phyloP scores from a whole-genome alignment of 2,329 filamentous ascomycete species.

The Scytalidium lignicola region DNA sequence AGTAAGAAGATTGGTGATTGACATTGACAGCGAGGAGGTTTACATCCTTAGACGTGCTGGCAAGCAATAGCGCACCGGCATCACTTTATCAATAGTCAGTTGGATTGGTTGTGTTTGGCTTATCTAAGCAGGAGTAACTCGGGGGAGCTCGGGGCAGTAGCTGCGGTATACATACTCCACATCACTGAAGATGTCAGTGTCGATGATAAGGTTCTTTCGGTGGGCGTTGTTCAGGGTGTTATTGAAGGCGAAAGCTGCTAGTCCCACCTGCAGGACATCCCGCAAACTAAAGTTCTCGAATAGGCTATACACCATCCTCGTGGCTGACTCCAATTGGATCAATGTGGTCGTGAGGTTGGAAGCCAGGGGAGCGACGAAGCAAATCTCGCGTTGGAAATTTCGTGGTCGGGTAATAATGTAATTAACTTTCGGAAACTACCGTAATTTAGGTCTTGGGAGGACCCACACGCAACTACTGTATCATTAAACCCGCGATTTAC shows the following conservation, averaged over 20 bases:
- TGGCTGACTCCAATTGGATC: not conserved
- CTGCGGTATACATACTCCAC: conserved; percentile 36
- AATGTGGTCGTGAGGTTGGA: no score
- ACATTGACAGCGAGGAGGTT: conserved; percentile 37
- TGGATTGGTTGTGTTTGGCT: no score
- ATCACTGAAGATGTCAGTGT: conserved; percentile 43
- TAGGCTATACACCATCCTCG: not conserved
- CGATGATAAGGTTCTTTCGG: conserved; percentile 37
- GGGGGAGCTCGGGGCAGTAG: no score
- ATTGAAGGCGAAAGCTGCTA: not conserved
- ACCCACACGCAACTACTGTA: no score
- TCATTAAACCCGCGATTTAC: no score
- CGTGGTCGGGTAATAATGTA: no score
- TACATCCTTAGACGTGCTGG: conserved; percentile 30
- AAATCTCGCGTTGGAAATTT: no score
- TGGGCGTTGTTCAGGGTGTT: not conserved
- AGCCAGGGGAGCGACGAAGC: no score
- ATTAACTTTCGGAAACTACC: no score
- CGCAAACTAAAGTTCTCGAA: not conserved
- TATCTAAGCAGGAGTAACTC: no score
- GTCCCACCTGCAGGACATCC: not conserved
- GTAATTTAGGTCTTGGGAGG: no score
- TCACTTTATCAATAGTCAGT: conserved; percentile 27
- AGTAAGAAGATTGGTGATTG: conserved; percentile 37
- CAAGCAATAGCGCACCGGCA: conserved; percentile 36